Evolutionary conservation across 768 basidiomycete genomes (phyloP).

Genomic region (Suillus bovinus): DNA sequence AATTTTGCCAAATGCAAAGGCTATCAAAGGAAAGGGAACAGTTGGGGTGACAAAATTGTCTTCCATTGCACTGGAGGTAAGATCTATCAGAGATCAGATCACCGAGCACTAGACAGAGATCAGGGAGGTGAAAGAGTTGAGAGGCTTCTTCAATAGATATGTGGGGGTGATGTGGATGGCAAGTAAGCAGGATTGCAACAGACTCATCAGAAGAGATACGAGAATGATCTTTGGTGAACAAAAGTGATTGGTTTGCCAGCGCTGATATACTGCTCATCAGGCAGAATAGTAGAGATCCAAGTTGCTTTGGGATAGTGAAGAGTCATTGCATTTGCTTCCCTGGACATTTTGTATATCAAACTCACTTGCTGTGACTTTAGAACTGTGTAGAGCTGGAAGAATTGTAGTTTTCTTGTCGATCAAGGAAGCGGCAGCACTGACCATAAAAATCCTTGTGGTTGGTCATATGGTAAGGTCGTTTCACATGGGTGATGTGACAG

Average conservation of each 20-base stretch:
- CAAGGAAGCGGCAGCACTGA: slow-evolving; percentile 13
- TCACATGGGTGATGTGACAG: slow-evolving; percentile 14
- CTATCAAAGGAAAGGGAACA: slow-evolving; percentile 6
- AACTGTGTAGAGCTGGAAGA: slow-evolving; percentile 10
- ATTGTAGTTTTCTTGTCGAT: slow-evolving; percentile 9
- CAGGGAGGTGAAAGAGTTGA: not conserved
- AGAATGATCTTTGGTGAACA: slow-evolving; percentile 5
- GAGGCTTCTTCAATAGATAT: slow-evolving; percentile 4
- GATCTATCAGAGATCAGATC: slow-evolving; percentile 8
- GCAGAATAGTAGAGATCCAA: slow-evolving; percentile 7
- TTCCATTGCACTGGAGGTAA: not conserved
- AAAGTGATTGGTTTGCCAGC: not conserved
- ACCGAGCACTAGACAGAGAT: slow-evolving; percentile 11
- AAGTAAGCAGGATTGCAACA: not conserved
- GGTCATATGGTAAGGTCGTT: not conserved
- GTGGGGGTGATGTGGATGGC: slow-evolving; percentile 1
- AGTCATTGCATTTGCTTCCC: not conserved
- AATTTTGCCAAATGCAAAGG: not conserved
- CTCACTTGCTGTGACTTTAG: slow-evolving; percentile 3
- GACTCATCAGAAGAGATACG: slow-evolving; percentile 1
- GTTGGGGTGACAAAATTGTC: not conserved
- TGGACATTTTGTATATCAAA: slow-evolving; percentile 6
- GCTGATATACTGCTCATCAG: not conserved
- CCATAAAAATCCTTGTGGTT: slow-evolving; percentile 9
- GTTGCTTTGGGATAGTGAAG: slow-evolving; percentile 7